Base-by-base conservation (phyloP, 208 protist species). In the Vickermania ingenoplastis region DNA sequence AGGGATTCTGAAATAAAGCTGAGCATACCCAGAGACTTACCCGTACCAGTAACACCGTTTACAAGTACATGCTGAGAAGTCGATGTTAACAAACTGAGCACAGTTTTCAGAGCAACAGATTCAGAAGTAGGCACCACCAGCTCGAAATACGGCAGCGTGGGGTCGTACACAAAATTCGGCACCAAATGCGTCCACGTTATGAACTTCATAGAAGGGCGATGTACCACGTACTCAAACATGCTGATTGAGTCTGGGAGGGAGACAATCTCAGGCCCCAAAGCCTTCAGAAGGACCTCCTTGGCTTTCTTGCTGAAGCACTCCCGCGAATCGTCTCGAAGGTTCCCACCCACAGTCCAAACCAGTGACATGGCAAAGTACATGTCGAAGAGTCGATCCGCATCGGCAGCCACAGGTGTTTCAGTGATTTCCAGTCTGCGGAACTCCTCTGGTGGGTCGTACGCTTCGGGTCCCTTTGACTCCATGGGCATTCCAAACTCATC, bases 331-430 rank as follows among this genome's bases (percentile, higher is more conserved):
- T 96, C 96, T 54, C 81, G 83, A 30, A 98, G 56, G 73, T 96
- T 97, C 41, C 84, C 94, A 50, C 97, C 98, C 24, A 99, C 60
- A 4, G 92, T 79, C 97, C 98, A 99, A 52, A 99, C 83, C 59
- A 98, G 88, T 0, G 93, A 72, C 83, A 98, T 98, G 2, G 97
- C 56, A 68, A 98, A 97, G 69, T 94, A 91, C 77, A 92, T 91
- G 60, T 96, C 89, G 58, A 97, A 86, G 51, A 96, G 67, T 3
- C 82, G 69, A 28, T 74, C 63, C 27, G 86, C 75, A 56, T 92
- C 75, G 53, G 52, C 29, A 21, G 50, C 28, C 0, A 75, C 85
- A 14, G 71, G 72, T 50, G 76, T 49, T 50, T 61, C 64, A 4
- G 72, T 89, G 59, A 94, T 91, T 17, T 56, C 36, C 13, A 75